Evolutionary conservation across 139 green algal species (phyloP), one percentile per base, ranked within the genome.

Genomic region (Tetradesmus obliquus): DNA sequence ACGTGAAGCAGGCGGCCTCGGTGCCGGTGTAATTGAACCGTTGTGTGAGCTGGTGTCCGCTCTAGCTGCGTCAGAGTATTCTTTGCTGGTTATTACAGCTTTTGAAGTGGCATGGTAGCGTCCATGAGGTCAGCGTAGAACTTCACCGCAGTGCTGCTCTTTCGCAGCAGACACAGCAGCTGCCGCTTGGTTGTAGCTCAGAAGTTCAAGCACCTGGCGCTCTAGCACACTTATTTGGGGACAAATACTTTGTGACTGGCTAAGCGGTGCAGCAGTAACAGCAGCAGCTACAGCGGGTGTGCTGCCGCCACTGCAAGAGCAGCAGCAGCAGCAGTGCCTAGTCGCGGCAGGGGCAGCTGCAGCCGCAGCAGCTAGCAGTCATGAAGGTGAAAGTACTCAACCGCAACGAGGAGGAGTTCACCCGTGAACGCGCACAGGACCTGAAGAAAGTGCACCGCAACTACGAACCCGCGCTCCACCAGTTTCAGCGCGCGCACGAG

Each of bases 371-470:
- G 15, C 66, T 24, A 82, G 76, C 76, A 82, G 24, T n/a, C 2
- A 99, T 99, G 98, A 99, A 99, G 60, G 94, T 99, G 12, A 99
- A 99, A 86, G 93, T 96, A 0, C 97, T 99, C 9, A 98, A 98
- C 90, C 92, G 98, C 1, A 94, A 92, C 22, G 97, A 99, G 88
- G 96, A 98, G 87, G 94, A 96, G 5, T 97, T 91, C 76, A 99
- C 98, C 0, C 92, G 95, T 0, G 97, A 99, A 92, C 92, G 98
- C 1, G 90, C 84, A 7, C 92, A 97, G 58, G 98, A 99, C 83
- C 80, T 99, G 58, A 87, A 90, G 76, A 95, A 97, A 91, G 96
- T 99, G 51, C 96, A 98, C 76, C 95, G 97, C 20, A 99, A 99
- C 95, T 95, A 99, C 22, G 97, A 99, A 93, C 98, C 98, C 5